Evolutionary conservation across 108 stramenopile genomes (phyloP).

Genomic region (Licmophora abbreviata): DNA sequence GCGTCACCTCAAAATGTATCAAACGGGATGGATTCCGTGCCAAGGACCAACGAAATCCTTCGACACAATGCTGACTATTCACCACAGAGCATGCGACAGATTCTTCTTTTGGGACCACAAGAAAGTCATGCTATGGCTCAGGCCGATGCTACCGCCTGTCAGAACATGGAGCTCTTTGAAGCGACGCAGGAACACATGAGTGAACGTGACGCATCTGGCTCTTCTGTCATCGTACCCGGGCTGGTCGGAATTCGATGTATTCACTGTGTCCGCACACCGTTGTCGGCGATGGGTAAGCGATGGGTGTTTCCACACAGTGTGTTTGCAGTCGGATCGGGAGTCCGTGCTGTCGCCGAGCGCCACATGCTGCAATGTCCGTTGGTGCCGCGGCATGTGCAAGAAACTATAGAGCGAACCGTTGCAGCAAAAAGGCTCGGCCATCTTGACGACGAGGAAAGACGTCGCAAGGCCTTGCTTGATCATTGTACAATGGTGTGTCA

Average conservation of each 20-base stretch:
- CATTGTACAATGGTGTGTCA: slow-evolving; percentile 24
- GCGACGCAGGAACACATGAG: slow-evolving; percentile 17
- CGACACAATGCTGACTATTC: background rate
- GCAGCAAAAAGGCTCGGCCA: slow-evolving; percentile 9
- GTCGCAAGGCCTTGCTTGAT: slow-evolving; percentile 17
- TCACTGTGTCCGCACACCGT: slow-evolving; percentile 20
- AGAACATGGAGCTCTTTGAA: slow-evolving; percentile 33
- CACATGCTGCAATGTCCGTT: slow-evolving; percentile 20
- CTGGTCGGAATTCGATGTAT: slow-evolving; percentile 41
- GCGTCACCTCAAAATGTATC: no score
- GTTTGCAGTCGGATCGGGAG: slow-evolving; percentile 10
- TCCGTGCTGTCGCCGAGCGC: slow-evolving; percentile 18
- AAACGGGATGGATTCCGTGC: no score
- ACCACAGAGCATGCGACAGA: background rate
- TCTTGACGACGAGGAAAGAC: slow-evolving; percentile 12
- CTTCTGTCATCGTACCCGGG: slow-evolving; percentile 4
- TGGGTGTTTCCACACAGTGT: slow-evolving; percentile 21
- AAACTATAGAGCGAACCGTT: slow-evolving; percentile 13
- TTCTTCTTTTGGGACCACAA: slow-evolving; percentile 11
- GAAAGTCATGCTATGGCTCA: slow-evolving; percentile 2
- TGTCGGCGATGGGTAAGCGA: slow-evolving; percentile 1
- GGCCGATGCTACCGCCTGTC: slow-evolving; percentile 18
- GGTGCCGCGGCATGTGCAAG: slow-evolving; percentile 17
- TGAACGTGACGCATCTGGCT: slow-evolving; percentile 6
- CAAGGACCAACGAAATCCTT: no score